Evolutionary conservation across 2,329 filamentous ascomycete species (phyloP), one percentile per base, ranked within the genome.

Genomic region (Arthroderma uncinatum): DNA sequence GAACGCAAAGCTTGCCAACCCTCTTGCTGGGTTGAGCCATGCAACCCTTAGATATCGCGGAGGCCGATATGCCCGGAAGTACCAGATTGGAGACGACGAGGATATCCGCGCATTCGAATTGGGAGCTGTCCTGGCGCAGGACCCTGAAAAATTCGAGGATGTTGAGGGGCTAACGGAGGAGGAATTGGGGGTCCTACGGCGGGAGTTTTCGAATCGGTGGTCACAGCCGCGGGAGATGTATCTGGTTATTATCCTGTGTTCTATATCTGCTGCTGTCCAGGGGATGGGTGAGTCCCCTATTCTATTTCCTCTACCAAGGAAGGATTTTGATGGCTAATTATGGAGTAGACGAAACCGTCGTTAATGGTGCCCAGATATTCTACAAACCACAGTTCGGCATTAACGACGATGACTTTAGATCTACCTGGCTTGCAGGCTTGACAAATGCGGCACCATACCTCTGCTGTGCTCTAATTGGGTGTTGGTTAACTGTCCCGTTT

Each of bases 401-500:
- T 56, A 76, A 70, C 58, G 67, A 71, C 54, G 61, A 68, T 53
- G 73, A 77, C 64, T 61, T 75, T 25, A 67, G 78, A 39, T 76
- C 76, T 36, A 72, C 78, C 54, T 83, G 83, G 83, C 72, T 86
- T 1, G 67, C 80, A 2, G 85, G 82, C 12, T 75, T 86, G 5
- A 73, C 79, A 37, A 87, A 87, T 65, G 76, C 75, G 0, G 75
- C 75, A 1, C 76, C 76, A 1, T 78, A 78, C 57, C 77, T 88
- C 21, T 82, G 82, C 71, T 88, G 82, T 62, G 83, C 84, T 2
- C 70, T 87, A 44, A 68, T 85, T 52, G 84, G 85, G 19, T 89
- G 85, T 70, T 89, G 86, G 86, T 74, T 85, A 50, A 88, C 84
- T 0, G 82, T 84, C 37, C 86, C 86, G 0, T 78, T 89, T 69